Base-by-base conservation (phyloP, 768 basidiomycete species). In the Trametes sanguinea region DNA sequence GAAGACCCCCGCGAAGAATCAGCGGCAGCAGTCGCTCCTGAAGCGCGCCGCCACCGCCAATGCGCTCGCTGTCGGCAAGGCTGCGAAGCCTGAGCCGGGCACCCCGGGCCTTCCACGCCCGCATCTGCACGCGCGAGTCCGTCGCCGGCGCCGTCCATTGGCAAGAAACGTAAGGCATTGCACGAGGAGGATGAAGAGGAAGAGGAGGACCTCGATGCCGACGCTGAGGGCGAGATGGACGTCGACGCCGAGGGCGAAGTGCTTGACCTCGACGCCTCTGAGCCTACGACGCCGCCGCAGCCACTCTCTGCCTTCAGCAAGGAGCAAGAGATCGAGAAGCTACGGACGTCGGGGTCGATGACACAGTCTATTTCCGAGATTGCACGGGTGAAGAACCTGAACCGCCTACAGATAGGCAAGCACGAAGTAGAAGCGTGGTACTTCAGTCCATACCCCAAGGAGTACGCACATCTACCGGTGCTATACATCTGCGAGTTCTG, bases 361-460 rank as follows among this genome's bases (percentile, higher is more conserved):
- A 98, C 97, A 4, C 97, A 99, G 76, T 94, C 93, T 51, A 92
- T 98, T 63, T 96, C 94, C 53, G 97, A 99, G 78, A 90, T 99
- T 68, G 91, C 96, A 16, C 88, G 97, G 54, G 97, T 99, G 70
- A 98, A 98, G 81, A 99, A 99, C 74, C 83, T 99, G 67, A 97
- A 98, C 75, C 88, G 92, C 61, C 83, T 99, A 32, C 94, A 96
- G 74, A 98, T 99, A 63, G 97, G 97, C 60, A 87, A 85, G 73
- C 89, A 97, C 78, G 94, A 97, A 77, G 93, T 99, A 67, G 97
- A 99, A 69, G 90, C 97, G n/a, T 99, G 97, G 97, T 99, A 99
- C 76, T 98, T 98, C 81, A 95, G 92, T 70, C 97, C 97, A 27
- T 99, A 98, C 78, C 97, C 97, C 10, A 90, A 93, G 77, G 97